A percentile compares a stretch with the other conserved stretches of the same genome.
Evolutionary conservation across 2,329 filamentous ascomycete species (phyloP).

Genomic region (Sporothrix euskadiensis): DNA sequence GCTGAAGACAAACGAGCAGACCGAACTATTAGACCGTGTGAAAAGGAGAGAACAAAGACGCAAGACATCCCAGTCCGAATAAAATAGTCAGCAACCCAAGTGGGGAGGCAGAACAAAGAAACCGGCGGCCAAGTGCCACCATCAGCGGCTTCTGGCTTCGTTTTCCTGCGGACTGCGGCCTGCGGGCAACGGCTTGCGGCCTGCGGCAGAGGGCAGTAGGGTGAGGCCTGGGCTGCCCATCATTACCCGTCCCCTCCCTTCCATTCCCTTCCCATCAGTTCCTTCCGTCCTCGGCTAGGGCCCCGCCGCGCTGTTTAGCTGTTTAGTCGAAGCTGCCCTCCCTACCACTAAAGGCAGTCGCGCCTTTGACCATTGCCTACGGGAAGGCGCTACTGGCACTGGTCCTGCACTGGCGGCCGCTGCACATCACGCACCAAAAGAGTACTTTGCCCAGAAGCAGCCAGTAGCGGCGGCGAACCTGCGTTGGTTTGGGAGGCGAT

Average conservation of each 20-base stretch:
- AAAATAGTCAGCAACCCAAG: conserved; percentile 31
- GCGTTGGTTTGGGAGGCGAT: neutral
- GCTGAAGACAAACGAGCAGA: neutral
- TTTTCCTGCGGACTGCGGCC: conserved; percentile 4
- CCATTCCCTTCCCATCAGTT: conserved; percentile 26
- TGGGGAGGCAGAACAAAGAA: conserved; percentile 27
- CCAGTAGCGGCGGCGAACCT: conserved; percentile 7
- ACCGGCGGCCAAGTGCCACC: conserved; percentile 17
- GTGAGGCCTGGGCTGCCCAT: conserved; percentile 24
- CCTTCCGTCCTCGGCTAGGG: conserved; percentile 32
- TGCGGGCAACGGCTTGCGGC: conserved; percentile 17
- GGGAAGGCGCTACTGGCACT: neutral
- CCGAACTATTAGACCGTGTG: conserved; percentile 10
- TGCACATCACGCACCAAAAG: neutral
- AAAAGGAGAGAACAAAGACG: conserved; percentile 23
- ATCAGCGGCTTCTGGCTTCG: conserved; percentile 17
- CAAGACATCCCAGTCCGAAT: neutral
- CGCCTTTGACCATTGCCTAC: neutral
- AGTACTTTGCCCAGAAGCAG: neutral
- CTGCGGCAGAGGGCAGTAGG: conserved; percentile 18
- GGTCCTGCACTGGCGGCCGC: conserved; percentile 7
- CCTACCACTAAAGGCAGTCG: neutral
- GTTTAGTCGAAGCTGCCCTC: neutral
- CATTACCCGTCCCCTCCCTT: conserved; percentile 30
- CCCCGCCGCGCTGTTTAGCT: conserved; percentile 23